Evolutionary conservation across 2,329 filamentous ascomycete species (phyloP).

Genomic region (Talaromyces sp.): DNA sequence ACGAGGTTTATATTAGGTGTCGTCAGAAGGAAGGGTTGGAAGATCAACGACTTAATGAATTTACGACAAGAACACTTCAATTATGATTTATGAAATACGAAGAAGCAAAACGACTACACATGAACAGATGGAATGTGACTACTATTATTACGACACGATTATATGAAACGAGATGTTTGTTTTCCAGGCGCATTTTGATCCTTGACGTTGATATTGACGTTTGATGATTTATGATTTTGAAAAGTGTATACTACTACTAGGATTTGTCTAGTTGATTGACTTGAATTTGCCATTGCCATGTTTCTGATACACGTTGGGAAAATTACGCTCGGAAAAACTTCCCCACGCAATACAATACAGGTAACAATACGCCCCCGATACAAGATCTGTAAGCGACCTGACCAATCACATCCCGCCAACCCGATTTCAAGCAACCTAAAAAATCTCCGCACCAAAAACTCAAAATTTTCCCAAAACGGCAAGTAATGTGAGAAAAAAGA

Average conservation of each 20-base stretch:
- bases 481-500: background rate
- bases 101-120: background rate
- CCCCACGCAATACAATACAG: background rate
- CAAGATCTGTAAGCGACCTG: background rate
- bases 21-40: background rate
- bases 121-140: constrained; percentile 1
- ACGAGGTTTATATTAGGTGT: background rate
- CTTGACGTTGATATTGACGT: background rate
- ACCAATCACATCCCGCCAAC: too few relatives aligned
- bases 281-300: background rate
- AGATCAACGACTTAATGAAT: background rate
- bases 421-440: too few relatives aligned
- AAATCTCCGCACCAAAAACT: background rate
- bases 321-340: background rate
- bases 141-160: constrained; percentile 3
- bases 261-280: too few relatives aligned
- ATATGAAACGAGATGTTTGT: background rate
- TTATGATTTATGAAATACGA: constrained; percentile 10
- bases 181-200: background rate
- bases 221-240: constrained; percentile 1
- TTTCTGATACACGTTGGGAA: background rate
- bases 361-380: background rate
- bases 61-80: background rate
- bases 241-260: background rate
- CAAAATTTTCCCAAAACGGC: background rate